Percentiles rank a stretch among this genome's conserved stretches.
Conservation (phyloP, 306 rosid genomes). For the Cicer yamashitae region DNA sequence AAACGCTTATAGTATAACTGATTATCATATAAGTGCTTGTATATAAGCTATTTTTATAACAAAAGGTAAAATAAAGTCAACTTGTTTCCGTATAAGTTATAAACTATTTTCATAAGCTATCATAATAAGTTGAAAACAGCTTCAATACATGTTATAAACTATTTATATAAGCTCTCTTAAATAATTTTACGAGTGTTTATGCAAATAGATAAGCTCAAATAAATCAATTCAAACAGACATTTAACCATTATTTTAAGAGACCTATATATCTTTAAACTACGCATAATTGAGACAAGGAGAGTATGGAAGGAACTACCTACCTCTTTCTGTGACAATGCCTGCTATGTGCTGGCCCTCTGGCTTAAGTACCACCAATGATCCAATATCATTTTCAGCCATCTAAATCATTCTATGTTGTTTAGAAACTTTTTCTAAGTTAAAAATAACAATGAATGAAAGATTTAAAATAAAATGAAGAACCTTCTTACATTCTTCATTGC, state of each 20-base stretch:
- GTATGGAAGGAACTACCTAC: constrained; percentile 45
- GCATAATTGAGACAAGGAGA: neutral
- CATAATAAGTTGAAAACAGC: too few relatives aligned
- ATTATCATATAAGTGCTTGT: too few relatives aligned
- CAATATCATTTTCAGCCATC: constrained; percentile 84
- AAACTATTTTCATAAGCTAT: too few relatives aligned
- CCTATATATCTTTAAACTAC: neutral
- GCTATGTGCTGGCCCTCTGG: constrained; percentile 71
- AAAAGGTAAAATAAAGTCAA: too few relatives aligned
- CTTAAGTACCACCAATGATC: constrained; percentile 79
- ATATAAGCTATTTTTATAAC: too few relatives aligned
- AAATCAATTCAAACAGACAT: too few relatives aligned
- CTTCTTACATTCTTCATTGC: constrained; percentile 70
- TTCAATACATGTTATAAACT: too few relatives aligned
- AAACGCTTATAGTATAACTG: too few relatives aligned
- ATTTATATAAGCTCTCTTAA: too few relatives aligned
- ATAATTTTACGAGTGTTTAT: too few relatives aligned
- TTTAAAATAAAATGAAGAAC: constrained; percentile 33
- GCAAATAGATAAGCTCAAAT: too few relatives aligned
- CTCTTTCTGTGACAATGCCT: constrained; percentile 94
- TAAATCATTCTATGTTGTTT: constrained; percentile 44
- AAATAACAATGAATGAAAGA: neutral
- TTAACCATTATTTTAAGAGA: neutral
- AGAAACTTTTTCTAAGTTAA: neutral
- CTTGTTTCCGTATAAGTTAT: too few relatives aligned